Evolutionary conservation across 345 rosid genomes (phyloP).

Genomic region (Aethionema arabicum): DNA sequence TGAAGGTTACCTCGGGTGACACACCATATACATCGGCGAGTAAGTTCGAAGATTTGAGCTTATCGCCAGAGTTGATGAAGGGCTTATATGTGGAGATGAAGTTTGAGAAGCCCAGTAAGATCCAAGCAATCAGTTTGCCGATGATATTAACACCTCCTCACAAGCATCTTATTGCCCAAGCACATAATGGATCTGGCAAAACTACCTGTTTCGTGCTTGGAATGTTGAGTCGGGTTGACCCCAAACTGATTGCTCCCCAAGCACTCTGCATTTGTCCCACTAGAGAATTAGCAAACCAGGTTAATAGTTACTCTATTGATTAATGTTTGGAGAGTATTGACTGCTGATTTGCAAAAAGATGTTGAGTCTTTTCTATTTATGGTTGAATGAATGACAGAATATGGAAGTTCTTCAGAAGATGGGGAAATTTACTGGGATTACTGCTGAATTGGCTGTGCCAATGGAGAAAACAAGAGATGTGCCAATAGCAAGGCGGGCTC

Average conservation of each 20-base stretch:
- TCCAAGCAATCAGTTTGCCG: constrained; percentile 87
- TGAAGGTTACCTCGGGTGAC: constrained; percentile 70
- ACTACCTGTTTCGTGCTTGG: constrained; percentile 97
- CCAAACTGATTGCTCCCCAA: constrained; percentile 56
- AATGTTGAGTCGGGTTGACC: constrained; percentile 85
- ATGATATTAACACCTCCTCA: constrained; percentile 90
- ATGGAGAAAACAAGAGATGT: constrained; percentile 44
- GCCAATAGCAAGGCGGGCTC: constrained; percentile 41
- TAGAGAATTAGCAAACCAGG: constrained; percentile 92
- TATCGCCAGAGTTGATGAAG: constrained; percentile 75
- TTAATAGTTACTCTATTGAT: constrained; percentile 23
- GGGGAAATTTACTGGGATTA: constrained; percentile 88
- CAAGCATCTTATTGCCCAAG: constrained; percentile 87
- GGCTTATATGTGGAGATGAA: constrained; percentile 93
- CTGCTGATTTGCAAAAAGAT: not conserved
- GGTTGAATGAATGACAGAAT: constrained; percentile 53
- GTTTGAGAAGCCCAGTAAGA: constrained; percentile 90
- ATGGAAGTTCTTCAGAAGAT: constrained; percentile 87
- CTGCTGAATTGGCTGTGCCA: constrained; percentile 74
- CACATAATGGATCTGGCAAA: constrained; percentile 96
- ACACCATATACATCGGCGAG: constrained; percentile 83
- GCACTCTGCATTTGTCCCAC: constrained; percentile 98
- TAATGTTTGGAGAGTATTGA: constrained; percentile 1
- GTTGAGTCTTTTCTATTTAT: not conserved
- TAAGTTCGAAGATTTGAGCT: constrained; percentile 76